Evolutionary conservation across 2,329 filamentous ascomycete genomes (phyloP), one percentile per base, ranked within the genome.

Genomic region (Colletotrichum sojae): DNA sequence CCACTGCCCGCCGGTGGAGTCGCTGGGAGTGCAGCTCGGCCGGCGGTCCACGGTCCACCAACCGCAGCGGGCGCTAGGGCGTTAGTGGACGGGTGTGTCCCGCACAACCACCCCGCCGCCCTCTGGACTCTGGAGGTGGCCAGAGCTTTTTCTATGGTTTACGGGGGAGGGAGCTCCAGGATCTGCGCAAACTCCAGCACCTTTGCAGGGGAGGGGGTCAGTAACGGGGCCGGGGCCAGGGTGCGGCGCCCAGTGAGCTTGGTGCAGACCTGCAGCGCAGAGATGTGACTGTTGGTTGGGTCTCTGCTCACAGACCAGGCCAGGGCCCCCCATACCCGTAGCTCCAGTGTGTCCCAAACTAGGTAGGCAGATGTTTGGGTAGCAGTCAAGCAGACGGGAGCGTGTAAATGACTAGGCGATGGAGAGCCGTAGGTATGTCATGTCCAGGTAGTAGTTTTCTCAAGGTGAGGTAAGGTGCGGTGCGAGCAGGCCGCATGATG

Each of bases 61-160:
- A 52, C 48, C 10, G 22, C 52, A 39, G 49, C 65, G 65, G 65
- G 52, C 61, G 49, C 65, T 68, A 68, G 60, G n/a, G 18, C 31
- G 45, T 68, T 57, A 68, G 61, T 68, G 65, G 65, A 68, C 61
- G 60, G 65, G 40, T 36, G 40, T 36, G 49, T 65, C 48, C 60
- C 54, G 61, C 65, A 49, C 46, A 54, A 58, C 63, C 60, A 53
- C 54, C 54, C 61, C 9, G 25, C 9, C 31, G 25, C 31, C 31
- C 31, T 36, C 31, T 36, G 31, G 31, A 36, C 8, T 10, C 9
- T 10, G 31, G 31, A 36, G 10, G 20, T 31, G 61, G 54, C 55
- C 65, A 68, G 40, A 59, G 66, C 54, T 64, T 65, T 54, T 54
- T 65, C 4, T 31, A 8, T 36, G 10, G 8, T 8, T 8, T 36